A percentile compares a stretch with the other conserved stretches of the same genome.
Evolutionary conservation across 2,329 filamentous ascomycete species (phyloP).

Genomic region (Fusarium buharicum): DNA sequence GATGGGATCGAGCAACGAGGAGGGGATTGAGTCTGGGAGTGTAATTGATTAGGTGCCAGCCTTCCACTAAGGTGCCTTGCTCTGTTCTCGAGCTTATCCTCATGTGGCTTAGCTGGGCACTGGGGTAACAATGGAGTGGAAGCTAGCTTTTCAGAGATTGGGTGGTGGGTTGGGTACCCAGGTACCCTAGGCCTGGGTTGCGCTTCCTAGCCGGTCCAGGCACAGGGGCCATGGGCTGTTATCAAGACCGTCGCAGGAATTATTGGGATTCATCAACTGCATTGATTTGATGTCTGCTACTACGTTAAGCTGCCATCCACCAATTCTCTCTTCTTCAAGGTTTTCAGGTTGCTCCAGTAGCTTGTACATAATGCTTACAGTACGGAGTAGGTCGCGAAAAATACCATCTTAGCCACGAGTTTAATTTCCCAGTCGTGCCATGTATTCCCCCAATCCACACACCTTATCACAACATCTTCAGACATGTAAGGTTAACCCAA

Average conservation of each 20-base stretch:
- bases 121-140: constrained; percentile 9
- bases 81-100: constrained; percentile 35
- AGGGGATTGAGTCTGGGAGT: constrained; percentile 32
- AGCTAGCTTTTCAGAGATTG: no score
- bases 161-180: no score
- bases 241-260: constrained; percentile 6
- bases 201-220: constrained; percentile 35
- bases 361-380: background rate
- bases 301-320: background rate
- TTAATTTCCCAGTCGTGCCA: constrained; percentile 36
- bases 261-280: constrained; percentile 5
- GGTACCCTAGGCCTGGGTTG: no score
- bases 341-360: constrained; percentile 18
- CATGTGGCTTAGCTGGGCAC: constrained; percentile 35
- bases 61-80: constrained; percentile 18
- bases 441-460: constrained; percentile 27
- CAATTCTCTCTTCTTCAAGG: constrained; percentile 1
- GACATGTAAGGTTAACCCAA: constrained; percentile 8
- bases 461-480: constrained; percentile 23
- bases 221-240: constrained; percentile 14
- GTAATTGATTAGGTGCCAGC: constrained; percentile 24
- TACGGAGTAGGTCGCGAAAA: constrained; percentile 1
- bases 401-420: constrained; percentile 29
- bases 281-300: constrained; percentile 1
- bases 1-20: constrained; percentile 26